Conservation (phyloP, 2,329 filamentous ascomycete genomes). For the Monosporascus ibericus region DNA sequence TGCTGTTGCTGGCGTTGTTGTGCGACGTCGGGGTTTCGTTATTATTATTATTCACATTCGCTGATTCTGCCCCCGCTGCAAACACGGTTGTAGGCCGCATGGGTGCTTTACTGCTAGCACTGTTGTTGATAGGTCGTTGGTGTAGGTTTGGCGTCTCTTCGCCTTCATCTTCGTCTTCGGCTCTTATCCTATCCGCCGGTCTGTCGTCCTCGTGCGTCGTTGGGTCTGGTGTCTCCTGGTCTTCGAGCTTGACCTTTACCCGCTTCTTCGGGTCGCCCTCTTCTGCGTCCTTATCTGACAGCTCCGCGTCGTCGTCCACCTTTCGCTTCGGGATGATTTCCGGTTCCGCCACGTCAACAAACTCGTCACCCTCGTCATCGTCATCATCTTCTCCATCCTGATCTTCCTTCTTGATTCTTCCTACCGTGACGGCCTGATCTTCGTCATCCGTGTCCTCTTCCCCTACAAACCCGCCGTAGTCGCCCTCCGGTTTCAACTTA, state of each 20-base stretch:
- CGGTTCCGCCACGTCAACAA: constrained; percentile 3
- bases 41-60: background rate
- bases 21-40: background rate
- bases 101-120: background rate
- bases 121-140: background rate
- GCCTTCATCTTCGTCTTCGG: background rate
- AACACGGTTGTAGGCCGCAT: background rate
- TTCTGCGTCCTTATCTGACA: constrained; percentile 8
- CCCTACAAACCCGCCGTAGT: background rate
- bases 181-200: background rate
- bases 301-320: constrained; percentile 1
- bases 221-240: background rate
- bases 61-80: background rate
- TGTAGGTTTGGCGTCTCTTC: background rate
- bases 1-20: background rate
- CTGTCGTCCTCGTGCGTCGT: background rate
- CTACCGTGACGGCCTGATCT: background rate
- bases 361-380: constrained; percentile 5
- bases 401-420: constrained; percentile 1
- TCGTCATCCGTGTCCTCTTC: background rate
- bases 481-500: background rate
- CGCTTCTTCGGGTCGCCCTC: constrained; percentile 7
- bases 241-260: constrained; percentile 11
- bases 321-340: constrained; percentile 15
- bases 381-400: constrained; percentile 3